phyloP scores from a whole-genome alignment of 2,329 filamentous ascomycete species.

The Fusarium decemcellulare region DNA sequence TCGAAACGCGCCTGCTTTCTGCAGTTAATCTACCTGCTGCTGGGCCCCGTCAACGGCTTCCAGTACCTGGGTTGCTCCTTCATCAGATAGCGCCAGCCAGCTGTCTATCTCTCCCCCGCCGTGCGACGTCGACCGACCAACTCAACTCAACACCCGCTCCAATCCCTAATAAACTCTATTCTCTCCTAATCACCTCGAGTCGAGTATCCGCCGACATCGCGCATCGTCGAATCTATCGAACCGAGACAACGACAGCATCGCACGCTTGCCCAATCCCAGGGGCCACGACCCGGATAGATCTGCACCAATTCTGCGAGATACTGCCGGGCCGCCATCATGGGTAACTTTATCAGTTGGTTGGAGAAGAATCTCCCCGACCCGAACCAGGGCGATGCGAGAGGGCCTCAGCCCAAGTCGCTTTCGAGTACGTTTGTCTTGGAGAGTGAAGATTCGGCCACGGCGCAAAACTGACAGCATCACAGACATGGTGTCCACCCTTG shows the following conservation, averaged over 20 bases:
- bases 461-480: slow-evolving; percentile 10
- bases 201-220: slow-evolving; percentile 3
- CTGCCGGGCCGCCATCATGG: slow-evolving; percentile 49
- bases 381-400: slow-evolving; percentile 45
- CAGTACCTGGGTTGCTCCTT: slow-evolving; percentile 3
- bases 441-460: background rate
- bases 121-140: slow-evolving; percentile 7
- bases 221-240: slow-evolving; percentile 14
- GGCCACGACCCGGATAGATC: slow-evolving; percentile 12
- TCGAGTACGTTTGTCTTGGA: slow-evolving; percentile 46
- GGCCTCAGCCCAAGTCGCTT: slow-evolving; percentile 50
- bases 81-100: slow-evolving; percentile 2
- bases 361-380: slow-evolving; percentile 48
- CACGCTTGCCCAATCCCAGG: slow-evolving; percentile 16
- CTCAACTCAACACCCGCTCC: slow-evolving; percentile 11
- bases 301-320: slow-evolving; percentile 16
- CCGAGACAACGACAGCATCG: slow-evolving; percentile 1
- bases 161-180: slow-evolving; percentile 16
- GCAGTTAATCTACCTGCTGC: slow-evolving; percentile 41
- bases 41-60: slow-evolving; percentile 27
- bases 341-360: slow-evolving; percentile 57
- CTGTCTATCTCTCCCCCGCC: slow-evolving; percentile 1
- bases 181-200: slow-evolving; percentile 18
- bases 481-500: slow-evolving; percentile 65
- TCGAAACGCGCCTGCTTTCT: slow-evolving; percentile 28